Percentiles rank a stretch among this genome's conserved stretches.
These are phyloP conservation scores for Silene coronaria DNA, from an alignment of 179 eudicot species.

Conservation along the genomic window DNA sequence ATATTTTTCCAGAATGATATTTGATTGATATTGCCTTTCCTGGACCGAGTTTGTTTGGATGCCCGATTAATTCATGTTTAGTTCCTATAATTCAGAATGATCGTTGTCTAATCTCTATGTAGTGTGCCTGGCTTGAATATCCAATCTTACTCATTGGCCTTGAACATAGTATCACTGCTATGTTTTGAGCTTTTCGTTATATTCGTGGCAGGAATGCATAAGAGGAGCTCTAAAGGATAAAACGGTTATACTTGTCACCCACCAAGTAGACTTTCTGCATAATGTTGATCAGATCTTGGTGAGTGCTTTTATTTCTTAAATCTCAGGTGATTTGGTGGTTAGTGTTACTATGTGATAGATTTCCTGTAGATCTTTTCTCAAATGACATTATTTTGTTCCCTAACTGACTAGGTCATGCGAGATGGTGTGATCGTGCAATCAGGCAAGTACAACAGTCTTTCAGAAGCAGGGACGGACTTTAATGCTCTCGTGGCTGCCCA, in stretches of 20 bases:
- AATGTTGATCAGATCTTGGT: constrained; percentile 82
- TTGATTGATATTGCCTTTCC: too few relatives aligned
- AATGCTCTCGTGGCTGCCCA: constrained; percentile 76
- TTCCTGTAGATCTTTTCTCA: not conserved
- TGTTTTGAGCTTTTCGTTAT: not conserved
- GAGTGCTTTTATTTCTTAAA: constrained; percentile 17
- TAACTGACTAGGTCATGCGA: constrained; percentile 68
- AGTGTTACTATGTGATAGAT: not conserved
- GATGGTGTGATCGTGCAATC: constrained; percentile 84
- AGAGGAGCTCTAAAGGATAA: constrained; percentile 77
- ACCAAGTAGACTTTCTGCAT: constrained; percentile 93
- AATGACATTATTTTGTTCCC: not conserved
- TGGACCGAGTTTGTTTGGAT: too few relatives aligned
- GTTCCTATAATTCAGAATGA: too few relatives aligned
- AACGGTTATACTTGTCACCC: constrained; percentile 86
- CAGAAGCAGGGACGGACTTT: constrained; percentile 62
- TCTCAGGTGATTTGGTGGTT: not conserved
- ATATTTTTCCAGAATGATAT: not conserved
- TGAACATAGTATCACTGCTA: not conserved
- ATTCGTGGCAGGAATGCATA: constrained; percentile 65
- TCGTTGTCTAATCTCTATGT: too few relatives aligned
- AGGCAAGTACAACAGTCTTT: constrained; percentile 58
- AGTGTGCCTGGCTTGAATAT: too few relatives aligned
- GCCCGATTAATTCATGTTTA: too few relatives aligned
- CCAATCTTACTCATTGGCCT: too few relatives aligned